Evolutionary conservation across 2,329 filamentous ascomycete genomes (phyloP).

Genomic region (Phialemoniopsis sp.): DNA sequence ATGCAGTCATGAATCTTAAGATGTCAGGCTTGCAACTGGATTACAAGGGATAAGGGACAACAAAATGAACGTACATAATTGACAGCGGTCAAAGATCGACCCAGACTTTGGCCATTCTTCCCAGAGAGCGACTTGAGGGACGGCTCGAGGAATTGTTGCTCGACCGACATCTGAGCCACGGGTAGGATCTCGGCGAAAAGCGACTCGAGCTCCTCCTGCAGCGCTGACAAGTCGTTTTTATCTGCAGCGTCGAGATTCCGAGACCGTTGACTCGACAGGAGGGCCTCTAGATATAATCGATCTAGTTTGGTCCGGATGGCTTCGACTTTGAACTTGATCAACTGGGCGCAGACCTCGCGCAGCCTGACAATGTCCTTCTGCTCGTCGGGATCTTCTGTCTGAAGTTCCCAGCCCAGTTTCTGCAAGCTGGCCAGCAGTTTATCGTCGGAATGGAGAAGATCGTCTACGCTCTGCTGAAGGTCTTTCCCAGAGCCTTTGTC

Average conservation of each 20-base stretch:
- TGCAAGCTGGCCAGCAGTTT: conserved; percentile 61
- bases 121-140: conserved; percentile 42
- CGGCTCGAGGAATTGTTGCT: conserved; percentile 63
- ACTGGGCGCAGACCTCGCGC: conserved; percentile 53
- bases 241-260: too few relatives aligned
- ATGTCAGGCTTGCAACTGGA: conserved; percentile 14
- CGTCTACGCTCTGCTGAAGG: conserved; percentile 44
- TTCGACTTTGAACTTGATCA: conserved; percentile 55
- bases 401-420: conserved; percentile 60
- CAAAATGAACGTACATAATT: conserved; percentile 39
- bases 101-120: conserved; percentile 36
- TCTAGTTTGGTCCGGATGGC: conserved; percentile 50
- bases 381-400: conserved; percentile 46
- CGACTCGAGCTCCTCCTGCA: conserved; percentile 64
- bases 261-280: conserved; percentile 21
- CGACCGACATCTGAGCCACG: conserved; percentile 66
- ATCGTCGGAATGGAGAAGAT: conserved; percentile 57
- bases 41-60: conserved; percentile 1
- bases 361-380: conserved; percentile 50
- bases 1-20: conserved; percentile 47
- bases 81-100: conserved; percentile 40
- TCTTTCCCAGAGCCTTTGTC: conserved; percentile 35
- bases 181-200: conserved; percentile 66
- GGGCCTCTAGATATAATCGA: conserved; percentile 47
- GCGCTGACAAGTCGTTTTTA: conserved; percentile 37